phyloP scores from a whole-genome alignment of 1,139 yeast genomes.

The Kluyveromyces sp. region DNA sequence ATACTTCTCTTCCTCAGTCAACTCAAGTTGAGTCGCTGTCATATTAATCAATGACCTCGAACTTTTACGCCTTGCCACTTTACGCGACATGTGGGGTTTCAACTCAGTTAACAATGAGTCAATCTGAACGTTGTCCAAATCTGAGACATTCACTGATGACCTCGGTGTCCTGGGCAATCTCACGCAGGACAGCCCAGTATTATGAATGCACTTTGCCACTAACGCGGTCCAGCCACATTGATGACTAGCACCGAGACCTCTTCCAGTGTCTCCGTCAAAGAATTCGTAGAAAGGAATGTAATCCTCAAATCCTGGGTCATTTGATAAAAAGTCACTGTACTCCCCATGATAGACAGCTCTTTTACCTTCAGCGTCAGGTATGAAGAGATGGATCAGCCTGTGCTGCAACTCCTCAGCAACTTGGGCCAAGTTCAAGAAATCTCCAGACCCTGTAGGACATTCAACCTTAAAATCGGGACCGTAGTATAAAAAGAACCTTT shows the following conservation, averaged over 20 bases:
- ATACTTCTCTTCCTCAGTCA: constrained; percentile 52
- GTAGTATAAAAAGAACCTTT: constrained; percentile 82
- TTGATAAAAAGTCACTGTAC: constrained; percentile 47
- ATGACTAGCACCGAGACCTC: constrained; percentile 92
- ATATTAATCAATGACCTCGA: constrained; percentile 63
- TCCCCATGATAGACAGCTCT: constrained; percentile 76
- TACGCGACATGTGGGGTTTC: constrained; percentile 20
- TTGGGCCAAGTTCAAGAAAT: constrained; percentile 73
- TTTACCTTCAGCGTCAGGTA: constrained; percentile 61
- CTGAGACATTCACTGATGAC: constrained; percentile 20
- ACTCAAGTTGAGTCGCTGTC: constrained; percentile 59
- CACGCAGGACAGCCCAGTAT: constrained; percentile 69
- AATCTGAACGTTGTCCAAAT: constrained; percentile 4
- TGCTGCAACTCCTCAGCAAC: constrained; percentile 91
- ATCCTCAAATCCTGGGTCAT: constrained; percentile 70
- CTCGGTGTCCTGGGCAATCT: constrained; percentile 43
- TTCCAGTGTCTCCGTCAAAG: constrained; percentile 92
- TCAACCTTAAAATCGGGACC: constrained; percentile 84
- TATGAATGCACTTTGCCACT: constrained; percentile 90
- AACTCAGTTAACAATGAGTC: constrained; percentile 8
- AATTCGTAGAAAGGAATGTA: constrained; percentile 79
- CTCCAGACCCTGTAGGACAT: constrained; percentile 87
- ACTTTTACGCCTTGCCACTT: constrained; percentile 56
- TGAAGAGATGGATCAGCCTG: constrained; percentile 72
- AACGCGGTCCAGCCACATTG: constrained; percentile 98